These are phyloP conservation scores for Heterobasidion parviporum DNA, from an alignment of 1,284 basidiomycete genomes.

Conservation along the genomic window DNA sequence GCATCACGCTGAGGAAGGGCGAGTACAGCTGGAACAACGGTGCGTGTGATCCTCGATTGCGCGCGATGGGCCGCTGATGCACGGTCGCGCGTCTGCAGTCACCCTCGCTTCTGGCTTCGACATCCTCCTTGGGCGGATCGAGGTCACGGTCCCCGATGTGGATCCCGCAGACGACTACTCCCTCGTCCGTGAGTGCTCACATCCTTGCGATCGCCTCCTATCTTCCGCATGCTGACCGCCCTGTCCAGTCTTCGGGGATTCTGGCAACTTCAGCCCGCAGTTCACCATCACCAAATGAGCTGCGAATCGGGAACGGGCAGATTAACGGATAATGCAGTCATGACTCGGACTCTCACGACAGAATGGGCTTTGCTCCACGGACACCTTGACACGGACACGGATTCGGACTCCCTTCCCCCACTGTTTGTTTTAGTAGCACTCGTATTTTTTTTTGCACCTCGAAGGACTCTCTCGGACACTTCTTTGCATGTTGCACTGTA, in stretches of 20 bases:
- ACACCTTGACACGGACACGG: too few species aligned
- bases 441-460: too few species aligned
- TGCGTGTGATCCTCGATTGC: slow-evolving; percentile 1
- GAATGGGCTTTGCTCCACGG: too few species aligned
- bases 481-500: too few species aligned
- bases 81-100: background rate
- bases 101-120: slow-evolving; percentile 16
- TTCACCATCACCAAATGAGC: slow-evolving; percentile 26
- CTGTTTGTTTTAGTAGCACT: too few species aligned
- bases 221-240: background rate
- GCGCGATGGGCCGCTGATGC: background rate
- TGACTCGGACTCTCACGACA: too few species aligned
- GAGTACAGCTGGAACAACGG: slow-evolving; percentile 5
- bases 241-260: slow-evolving; percentile 40
- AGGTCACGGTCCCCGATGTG: slow-evolving; percentile 20
- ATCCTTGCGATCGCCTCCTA: background rate
- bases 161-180: slow-evolving; percentile 14
- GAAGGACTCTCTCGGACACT: too few species aligned
- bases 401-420: too few species aligned
- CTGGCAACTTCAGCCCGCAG: slow-evolving; percentile 32
- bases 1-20: slow-evolving; percentile 14
- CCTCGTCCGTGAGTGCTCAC: slow-evolving; percentile 15
- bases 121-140: slow-evolving; percentile 14
- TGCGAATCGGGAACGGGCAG: too few species aligned
- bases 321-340: too few species aligned